phyloP scores from a whole-genome alignment of 257 asterid species.

The Dorcoceras hygrometricum region DNA sequence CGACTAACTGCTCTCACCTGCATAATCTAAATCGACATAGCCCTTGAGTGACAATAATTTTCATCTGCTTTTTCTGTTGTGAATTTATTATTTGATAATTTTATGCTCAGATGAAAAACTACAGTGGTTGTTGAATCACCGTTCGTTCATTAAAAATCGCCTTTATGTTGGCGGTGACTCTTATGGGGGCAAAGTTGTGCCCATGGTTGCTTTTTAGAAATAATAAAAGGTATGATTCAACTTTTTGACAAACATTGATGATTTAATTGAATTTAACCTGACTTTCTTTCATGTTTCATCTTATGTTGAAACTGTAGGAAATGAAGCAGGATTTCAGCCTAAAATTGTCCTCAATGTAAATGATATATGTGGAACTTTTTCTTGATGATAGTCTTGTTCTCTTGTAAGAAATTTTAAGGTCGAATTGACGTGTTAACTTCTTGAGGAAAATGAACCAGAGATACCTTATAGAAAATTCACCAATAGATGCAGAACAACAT shows the following conservation, averaged over 20 bases:
- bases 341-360: slow-evolving; percentile 36
- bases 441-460: slow-evolving; percentile 23
- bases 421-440: not conserved
- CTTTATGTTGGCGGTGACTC: slow-evolving; percentile 54
- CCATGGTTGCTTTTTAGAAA: slow-evolving; percentile 39
- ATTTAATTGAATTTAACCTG: not conserved
- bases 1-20: no score
- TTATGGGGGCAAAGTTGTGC: slow-evolving; percentile 44
- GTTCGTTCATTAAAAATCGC: slow-evolving; percentile 35
- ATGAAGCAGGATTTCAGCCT: slow-evolving; percentile 45
- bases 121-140: slow-evolving; percentile 61
- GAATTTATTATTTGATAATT: not conserved
- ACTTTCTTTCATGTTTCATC: not conserved
- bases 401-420: not conserved
- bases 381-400: not conserved
- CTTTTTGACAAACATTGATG: not conserved
- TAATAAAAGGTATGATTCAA: slow-evolving; percentile 36
- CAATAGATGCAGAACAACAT: not conserved
- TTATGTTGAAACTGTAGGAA: slow-evolving; percentile 31
- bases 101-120: not conserved
- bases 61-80: not conserved
- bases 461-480: slow-evolving; percentile 26
- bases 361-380: not conserved
- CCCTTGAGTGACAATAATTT: no score
- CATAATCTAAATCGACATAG: no score